Conservation (phyloP, 2,329 filamentous ascomycete species). For the Fusarium temperatum region DNA sequence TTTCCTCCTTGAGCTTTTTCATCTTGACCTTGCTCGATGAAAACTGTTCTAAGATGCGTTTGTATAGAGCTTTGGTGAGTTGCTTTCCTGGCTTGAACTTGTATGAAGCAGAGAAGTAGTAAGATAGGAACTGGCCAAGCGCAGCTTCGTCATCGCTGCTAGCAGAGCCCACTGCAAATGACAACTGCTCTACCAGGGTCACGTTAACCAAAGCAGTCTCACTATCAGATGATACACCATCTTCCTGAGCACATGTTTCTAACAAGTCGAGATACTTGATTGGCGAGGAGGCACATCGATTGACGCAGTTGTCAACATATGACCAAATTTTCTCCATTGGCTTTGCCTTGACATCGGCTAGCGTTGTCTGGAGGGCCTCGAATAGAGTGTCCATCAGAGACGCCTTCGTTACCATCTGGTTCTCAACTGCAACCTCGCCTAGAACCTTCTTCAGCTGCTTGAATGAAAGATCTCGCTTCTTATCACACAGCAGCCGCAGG, state of each 20-base stretch:
- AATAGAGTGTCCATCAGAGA: conserved; percentile 60
- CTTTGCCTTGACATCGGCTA: conserved; percentile 22
- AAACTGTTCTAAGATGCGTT: conserved; percentile 46
- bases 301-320: conserved; percentile 86
- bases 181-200: conserved; percentile 79
- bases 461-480: conserved; percentile 43
- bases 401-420: conserved; percentile 68
- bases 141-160: conserved; percentile 54
- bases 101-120: conserved; percentile 64
- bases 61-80: conserved; percentile 43
- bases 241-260: conserved; percentile 54
- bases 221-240: conserved; percentile 38
- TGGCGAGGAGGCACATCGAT: conserved; percentile 76
- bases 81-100: conserved; percentile 56
- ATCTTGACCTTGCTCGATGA: conserved; percentile 39
- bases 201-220: conserved; percentile 70
- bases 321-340: conserved; percentile 62
- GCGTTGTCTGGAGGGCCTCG: conserved; percentile 42
- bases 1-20: conserved; percentile 31
- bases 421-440: conserved; percentile 68
- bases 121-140: conserved; percentile 67
- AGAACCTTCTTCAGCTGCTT: conserved; percentile 65
- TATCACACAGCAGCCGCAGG: conserved; percentile 57
- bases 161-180: conserved; percentile 68
- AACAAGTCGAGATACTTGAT: conserved; percentile 84